These are phyloP conservation scores for Aspergillus sp. DNA, from an alignment of 2,329 filamentous ascomycete genomes.

Conservation along the genomic window DNA sequence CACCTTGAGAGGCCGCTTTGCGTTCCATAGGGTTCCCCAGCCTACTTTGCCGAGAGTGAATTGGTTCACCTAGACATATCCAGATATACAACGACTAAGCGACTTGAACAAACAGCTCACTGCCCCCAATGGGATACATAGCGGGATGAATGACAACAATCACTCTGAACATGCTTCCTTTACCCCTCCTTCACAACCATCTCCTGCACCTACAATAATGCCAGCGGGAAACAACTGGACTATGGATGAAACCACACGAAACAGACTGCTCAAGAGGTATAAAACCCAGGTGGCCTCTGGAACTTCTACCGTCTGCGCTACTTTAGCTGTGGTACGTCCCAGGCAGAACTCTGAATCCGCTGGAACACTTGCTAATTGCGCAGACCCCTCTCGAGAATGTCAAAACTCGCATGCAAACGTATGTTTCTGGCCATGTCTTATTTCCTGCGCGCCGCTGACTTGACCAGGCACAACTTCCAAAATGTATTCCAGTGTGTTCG, in stretches of 20 bases:
- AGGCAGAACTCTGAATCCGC: not conserved
- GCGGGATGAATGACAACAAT: constrained; percentile 40
- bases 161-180: constrained; percentile 42
- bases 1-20: constrained; percentile 50
- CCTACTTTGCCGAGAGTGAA: constrained; percentile 25
- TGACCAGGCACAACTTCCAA: constrained; percentile 43
- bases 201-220: constrained; percentile 33
- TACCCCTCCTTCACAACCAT: constrained; percentile 34
- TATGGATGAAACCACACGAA: constrained; percentile 42
- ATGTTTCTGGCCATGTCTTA: constrained; percentile 19
- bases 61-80: not conserved
- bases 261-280: constrained; percentile 46
- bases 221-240: constrained; percentile 33
- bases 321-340: constrained; percentile 44
- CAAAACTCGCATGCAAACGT: constrained; percentile 53
- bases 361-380: not conserved
- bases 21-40: constrained; percentile 53
- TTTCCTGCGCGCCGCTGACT: constrained; percentile 3
- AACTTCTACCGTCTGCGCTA: constrained; percentile 45
- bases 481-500: constrained; percentile 43
- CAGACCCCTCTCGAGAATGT: constrained; percentile 50
- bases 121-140: constrained; percentile 31
- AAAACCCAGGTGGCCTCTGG: constrained; percentile 48
- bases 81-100: constrained; percentile 12
- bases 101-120: constrained; percentile 13